Evolutionary conservation across 371 early-diverging fungal species (phyloP), one percentile per base, ranked within the genome.

Genomic region (Mucor velutinosus): DNA sequence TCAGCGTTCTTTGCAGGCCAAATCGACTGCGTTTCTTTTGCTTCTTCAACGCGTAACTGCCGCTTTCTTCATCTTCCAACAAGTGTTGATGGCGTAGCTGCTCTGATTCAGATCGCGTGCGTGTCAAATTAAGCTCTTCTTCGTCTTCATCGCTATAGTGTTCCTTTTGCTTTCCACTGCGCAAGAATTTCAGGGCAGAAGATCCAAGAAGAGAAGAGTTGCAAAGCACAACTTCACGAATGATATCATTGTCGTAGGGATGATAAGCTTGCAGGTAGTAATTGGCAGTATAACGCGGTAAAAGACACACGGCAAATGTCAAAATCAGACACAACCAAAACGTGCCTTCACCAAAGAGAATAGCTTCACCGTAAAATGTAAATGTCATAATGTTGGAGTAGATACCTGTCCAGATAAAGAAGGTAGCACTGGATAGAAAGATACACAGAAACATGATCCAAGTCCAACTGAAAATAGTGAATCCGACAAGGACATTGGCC

Each of bases 381-480:
- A 73, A 80, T n/a, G 76, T 66, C 72, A 79, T 61, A 71, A 77
- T 47, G 43, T 78, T 64, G 56, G 78, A 76, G 60, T 86, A 90
- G n/a, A 82, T 67, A 5, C 79, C 77, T 0, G 87, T 79, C 80
- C 88, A 92, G 8, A 80, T 73, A 32, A 84, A 84, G 65, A 75
- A 84, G 0, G 77, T 74, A 2, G 76, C 76, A 53, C 86, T 79
- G n/a, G 89, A 89, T 4, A 87, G 76, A 57, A 80, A 65, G 33
- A 89, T 90, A 32, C 89, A 86, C 0, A 84, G 60, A 17, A 80
- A 79, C 73, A 89, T 84, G 66, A 93, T 75, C 86, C 91, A 94
- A 0, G 93, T 91, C 94, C 94, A 96, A 51, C 88, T 88, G 63
- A 84, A 87, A 71, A 90, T 93, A 62, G 92, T 94, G 65, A 94